Conservation (phyloP, 768 basidiomycete genomes). For the Agrocybe pediades region DNA sequence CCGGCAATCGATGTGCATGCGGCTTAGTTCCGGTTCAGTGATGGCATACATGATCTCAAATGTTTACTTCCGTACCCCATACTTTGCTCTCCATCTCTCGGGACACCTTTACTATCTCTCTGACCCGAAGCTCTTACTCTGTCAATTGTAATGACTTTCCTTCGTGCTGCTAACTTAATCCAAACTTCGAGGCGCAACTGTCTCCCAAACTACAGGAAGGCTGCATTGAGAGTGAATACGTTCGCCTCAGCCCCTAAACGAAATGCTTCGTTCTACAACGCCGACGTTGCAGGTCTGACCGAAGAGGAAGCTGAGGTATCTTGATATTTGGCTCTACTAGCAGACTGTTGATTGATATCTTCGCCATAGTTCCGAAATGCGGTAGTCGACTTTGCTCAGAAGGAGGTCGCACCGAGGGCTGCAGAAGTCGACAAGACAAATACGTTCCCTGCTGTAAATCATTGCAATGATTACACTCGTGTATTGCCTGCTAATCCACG, state of each 20-base stretch:
- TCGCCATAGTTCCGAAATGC: slow-evolving; percentile 75
- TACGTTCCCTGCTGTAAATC: slow-evolving; percentile 70
- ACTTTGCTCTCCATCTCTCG: neutral
- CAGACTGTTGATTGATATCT: slow-evolving; percentile 1
- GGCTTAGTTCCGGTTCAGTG: neutral
- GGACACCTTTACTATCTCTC: neutral
- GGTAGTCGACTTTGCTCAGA: slow-evolving; percentile 76
- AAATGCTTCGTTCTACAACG: slow-evolving; percentile 66
- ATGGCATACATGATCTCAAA: neutral
- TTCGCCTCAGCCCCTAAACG: slow-evolving; percentile 17
- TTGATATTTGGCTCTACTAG: slow-evolving; percentile 15
- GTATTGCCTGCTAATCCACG: slow-evolving; percentile 2
- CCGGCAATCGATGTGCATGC: no score
- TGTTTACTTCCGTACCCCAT: neutral
- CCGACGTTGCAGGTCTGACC: slow-evolving; percentile 73
- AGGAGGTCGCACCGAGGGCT: slow-evolving; percentile 84
- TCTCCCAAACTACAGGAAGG: neutral
- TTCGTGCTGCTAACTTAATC: neutral
- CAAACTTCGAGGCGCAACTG: neutral
- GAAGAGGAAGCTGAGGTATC: slow-evolving; percentile 79
- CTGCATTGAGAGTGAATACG: neutral
- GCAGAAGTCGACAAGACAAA: slow-evolving; percentile 87
- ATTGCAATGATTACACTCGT: slow-evolving; percentile 4
- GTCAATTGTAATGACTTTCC: neutral
- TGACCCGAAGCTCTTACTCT: neutral